Conservation (phyloP, 2,329 filamentous ascomycete genomes). For the Ophiostoma sp. region DNA sequence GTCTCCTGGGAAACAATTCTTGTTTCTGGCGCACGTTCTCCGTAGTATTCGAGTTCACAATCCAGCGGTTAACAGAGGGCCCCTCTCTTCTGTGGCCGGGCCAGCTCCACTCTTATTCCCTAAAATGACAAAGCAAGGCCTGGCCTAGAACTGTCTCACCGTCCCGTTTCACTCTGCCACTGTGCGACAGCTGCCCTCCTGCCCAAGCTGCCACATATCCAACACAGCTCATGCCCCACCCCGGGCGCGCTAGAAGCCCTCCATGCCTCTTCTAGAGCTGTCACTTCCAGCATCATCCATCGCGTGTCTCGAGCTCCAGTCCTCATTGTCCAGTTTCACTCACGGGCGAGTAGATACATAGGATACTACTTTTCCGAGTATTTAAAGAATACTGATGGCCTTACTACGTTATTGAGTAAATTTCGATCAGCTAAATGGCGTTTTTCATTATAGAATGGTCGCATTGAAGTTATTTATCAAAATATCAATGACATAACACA, state of each 20-base stretch:
- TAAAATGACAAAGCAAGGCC: constrained; percentile 14
- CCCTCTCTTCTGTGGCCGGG: background rate
- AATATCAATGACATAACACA: too few relatives aligned
- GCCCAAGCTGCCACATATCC: background rate
- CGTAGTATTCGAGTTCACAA: background rate
- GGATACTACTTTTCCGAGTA: background rate
- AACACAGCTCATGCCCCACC: background rate
- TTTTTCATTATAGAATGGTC: too few relatives aligned
- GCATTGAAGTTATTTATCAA: too few relatives aligned
- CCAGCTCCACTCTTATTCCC: constrained; percentile 7
- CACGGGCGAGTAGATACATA: background rate
- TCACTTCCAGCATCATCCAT: background rate
- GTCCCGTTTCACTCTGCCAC: constrained; percentile 4
- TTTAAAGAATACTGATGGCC: too few relatives aligned
- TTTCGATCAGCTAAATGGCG: too few relatives aligned
- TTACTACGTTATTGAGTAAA: too few relatives aligned
- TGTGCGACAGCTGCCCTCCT: background rate
- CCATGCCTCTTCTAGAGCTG: background rate
- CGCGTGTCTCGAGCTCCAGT: too few relatives aligned
- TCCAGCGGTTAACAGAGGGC: background rate
- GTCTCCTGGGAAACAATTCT: constrained; percentile 22
- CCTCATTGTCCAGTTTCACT: background rate
- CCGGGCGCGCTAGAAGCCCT: background rate
- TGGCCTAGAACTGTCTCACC: constrained; percentile 16
- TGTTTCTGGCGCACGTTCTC: background rate